Percentiles rank a stretch among this genome's conserved stretches.
Conservation (phyloP, 1,284 basidiomycete species). For the Ganoderma meredithae region DNA sequence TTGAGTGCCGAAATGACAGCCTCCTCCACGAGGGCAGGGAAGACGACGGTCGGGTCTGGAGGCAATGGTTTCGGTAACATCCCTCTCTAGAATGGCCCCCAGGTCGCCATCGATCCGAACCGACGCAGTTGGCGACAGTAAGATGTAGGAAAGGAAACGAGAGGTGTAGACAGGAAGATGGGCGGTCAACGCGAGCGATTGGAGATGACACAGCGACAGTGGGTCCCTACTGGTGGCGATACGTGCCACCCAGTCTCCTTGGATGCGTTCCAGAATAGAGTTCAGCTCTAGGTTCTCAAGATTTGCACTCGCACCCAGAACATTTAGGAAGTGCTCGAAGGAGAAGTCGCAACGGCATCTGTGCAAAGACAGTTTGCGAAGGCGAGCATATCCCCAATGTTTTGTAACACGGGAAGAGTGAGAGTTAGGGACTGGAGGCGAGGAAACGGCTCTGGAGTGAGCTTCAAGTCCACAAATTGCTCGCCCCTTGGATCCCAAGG, state of each 20-base stretch:
- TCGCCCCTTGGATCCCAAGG: not conserved
- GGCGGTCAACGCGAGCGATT: not conserved
- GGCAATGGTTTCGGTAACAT: not conserved
- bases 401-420: not conserved
- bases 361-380: not conserved
- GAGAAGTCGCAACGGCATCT: not conserved
- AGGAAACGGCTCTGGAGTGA: not conserved
- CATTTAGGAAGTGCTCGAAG: not conserved
- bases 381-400: not conserved
- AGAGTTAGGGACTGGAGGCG: not conserved
- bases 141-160: not conserved
- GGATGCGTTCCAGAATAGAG: not conserved
- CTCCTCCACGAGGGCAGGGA: not conserved
- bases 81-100: not conserved
- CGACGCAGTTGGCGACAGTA: not conserved
- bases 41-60: not conserved
- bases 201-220: not conserved
- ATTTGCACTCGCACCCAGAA: not conserved
- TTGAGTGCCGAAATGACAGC: not conserved
- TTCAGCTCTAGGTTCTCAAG: not conserved
- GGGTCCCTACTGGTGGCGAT: not conserved
- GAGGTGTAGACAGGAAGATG: not conserved
- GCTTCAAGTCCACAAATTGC: not conserved
- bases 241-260: not conserved
- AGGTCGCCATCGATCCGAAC: not conserved